Conservation (phyloP, 1,284 basidiomycete species). For the Austropuccinia psidii region DNA sequence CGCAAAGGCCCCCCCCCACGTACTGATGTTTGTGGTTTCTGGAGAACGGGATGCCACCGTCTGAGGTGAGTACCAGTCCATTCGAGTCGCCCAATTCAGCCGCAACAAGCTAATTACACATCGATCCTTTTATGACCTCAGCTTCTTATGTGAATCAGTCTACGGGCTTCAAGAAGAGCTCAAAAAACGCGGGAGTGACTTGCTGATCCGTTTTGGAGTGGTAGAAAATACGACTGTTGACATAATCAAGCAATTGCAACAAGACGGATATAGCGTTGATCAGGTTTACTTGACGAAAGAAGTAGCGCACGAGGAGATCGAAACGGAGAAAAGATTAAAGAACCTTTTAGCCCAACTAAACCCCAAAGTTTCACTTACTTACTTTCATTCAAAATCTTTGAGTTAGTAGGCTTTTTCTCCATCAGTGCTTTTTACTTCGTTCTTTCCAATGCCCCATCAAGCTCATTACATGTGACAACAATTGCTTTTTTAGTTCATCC, state of each 20-base stretch:
- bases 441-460: no score
- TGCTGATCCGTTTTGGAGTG: conserved; percentile 53
- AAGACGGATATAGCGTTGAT: conserved; percentile 48
- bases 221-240: conserved; percentile 50
- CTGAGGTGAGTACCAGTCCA: conserved; percentile 41
- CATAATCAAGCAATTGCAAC: conserved; percentile 48
- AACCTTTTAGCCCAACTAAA: not conserved
- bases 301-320: conserved; percentile 41
- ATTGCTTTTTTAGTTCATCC: conserved; percentile 44
- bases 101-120: not conserved
- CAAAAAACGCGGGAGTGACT: conserved; percentile 49
- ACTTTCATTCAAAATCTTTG: conserved; percentile 27
- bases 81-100: not conserved
- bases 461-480: not conserved
- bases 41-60: conserved; percentile 51
- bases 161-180: conserved; percentile 51
- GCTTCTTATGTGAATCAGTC: conserved; percentile 53
- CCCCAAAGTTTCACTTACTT: conserved; percentile 2
- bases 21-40: conserved; percentile 50
- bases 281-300: conserved; percentile 52
- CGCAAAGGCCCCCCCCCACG: conserved; percentile 44
- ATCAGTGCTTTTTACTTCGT: not conserved
- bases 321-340: conserved; percentile 16
- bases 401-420: not conserved
- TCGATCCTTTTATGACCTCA: not conserved